Evolutionary conservation across 1,284 basidiomycete species (phyloP).

Genomic region (Melampsora abietis-canadensis): DNA sequence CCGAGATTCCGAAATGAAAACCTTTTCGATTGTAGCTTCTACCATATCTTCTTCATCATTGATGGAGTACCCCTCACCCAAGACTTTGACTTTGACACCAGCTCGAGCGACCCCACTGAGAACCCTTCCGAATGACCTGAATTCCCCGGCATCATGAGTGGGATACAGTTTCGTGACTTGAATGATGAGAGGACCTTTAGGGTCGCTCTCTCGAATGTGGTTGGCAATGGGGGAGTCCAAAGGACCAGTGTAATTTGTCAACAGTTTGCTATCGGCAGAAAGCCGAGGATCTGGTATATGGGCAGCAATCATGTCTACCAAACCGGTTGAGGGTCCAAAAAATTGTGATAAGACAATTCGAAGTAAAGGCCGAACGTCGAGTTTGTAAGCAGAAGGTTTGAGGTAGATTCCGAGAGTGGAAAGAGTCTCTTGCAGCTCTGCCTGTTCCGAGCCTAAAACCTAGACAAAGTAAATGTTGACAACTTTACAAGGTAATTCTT

Average conservation of each 20-base stretch:
- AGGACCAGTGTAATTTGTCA: slow-evolving; percentile 79
- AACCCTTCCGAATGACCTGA: slow-evolving; percentile 91
- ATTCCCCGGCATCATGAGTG: slow-evolving; percentile 89
- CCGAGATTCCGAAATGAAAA: slow-evolving; percentile 88
- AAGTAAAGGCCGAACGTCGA: slow-evolving; percentile 90
- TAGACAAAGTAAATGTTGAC: slow-evolving; percentile 52
- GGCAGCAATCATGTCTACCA: slow-evolving; percentile 87
- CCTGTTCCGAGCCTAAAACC: slow-evolving; percentile 87
- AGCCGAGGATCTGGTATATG: slow-evolving; percentile 80
- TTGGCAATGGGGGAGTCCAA: slow-evolving; percentile 72
- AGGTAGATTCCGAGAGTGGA: slow-evolving; percentile 74
- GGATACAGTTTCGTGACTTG: slow-evolving; percentile 92
- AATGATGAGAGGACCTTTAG: slow-evolving; percentile 83
- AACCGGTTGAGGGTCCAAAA: slow-evolving; percentile 77
- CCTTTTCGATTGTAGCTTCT: slow-evolving; percentile 74
- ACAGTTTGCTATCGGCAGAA: slow-evolving; percentile 70
- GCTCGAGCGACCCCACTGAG: slow-evolving; percentile 83
- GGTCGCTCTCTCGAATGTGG: slow-evolving; percentile 76
- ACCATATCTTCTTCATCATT: slow-evolving; percentile 99
- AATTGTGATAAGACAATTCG: slow-evolving; percentile 93
- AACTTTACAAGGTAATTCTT: neutral
- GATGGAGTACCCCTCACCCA: slow-evolving; percentile 92
- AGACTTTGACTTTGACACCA: slow-evolving; percentile 84
- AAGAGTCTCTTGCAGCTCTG: slow-evolving; percentile 76
- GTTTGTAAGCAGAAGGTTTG: slow-evolving; percentile 92